Base-by-base conservation (phyloP, 441 rosid species). In the Viola pubescens region DNA sequence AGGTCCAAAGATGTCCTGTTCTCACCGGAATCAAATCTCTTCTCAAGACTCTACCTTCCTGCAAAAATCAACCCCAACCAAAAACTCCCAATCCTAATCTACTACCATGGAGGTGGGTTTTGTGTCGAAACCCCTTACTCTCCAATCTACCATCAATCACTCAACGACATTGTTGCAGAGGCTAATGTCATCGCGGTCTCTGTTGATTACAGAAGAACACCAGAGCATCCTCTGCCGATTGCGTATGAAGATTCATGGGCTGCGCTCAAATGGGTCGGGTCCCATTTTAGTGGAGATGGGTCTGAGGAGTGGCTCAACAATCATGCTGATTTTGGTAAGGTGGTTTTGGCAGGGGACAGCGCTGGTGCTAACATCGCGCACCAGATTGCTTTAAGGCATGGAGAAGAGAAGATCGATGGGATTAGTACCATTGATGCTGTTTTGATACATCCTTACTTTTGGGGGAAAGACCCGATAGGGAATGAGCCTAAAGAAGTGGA, bases 101-200 rank as follows among this genome's bases (percentile, higher is more conserved):
- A 86, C 70, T 75, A 72, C 61, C 94, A 86, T 37, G 89, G 91
- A 0, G 94, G 91, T 37, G 87, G 70, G 0, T 89, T 61, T 37
- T 45, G 56, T 4, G 12, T 57, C 6, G 67, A 62, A 41, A 47
- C 63, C 3, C 52, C 72, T 38, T 67, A 37, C 44, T 57, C 62
- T 12, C 62, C 59, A 7, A 7, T 4, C 3, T 68, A 62, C 54
- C 55, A 62, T 4, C 51, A 51, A 4, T 44, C 56, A 34, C 44
- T 56, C 4, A 62, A 57, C 59, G 4, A 41, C 11, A 5, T 61
- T 16, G 66, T 62, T 5, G 53, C 59, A 8, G 62, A 10, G 39
- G 49, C 63, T 1, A 40, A 52, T 2, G 67, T 68, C 2, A 19
- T 62, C 6, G 67, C 54, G 1, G 62, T 68, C 58, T 68, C 72